Evolutionary conservation across 768 basidiomycete species (phyloP), one percentile per base, ranked within the genome.

Genomic region (Trametes cubensis): DNA sequence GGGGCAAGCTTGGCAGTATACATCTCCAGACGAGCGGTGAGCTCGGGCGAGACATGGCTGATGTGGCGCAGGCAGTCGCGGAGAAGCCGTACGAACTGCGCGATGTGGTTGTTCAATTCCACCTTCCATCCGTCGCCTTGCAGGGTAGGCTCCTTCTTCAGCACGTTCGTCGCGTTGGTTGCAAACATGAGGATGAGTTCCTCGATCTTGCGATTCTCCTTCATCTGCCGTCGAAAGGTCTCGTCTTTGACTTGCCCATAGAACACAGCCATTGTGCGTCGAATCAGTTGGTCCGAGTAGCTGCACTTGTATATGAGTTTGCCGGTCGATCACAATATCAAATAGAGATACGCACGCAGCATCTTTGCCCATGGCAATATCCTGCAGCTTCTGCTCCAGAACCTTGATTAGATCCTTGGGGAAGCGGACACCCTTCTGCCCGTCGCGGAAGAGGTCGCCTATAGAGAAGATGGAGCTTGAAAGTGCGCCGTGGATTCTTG

Each of bases 151-250:
- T 95, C 94, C 76, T 97, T 97, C 82, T 88, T 90, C 62, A 98
- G 82, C 10, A 92, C 85, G 26, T 85, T 82, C 3, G 92, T 94
- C 3, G 96, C 92, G 55, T 94, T 88, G 1, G 95, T 92, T 13
- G 95, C 95, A 70, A 98, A 98, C 83, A 92, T 91, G 54, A 99
- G 81, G 61, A 99, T 96, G 57, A 99, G 88, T 65, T 98, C 95
- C 76, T 99, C 97, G 41, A 98, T 92, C 78, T 96, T 97, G 48
- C 97, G 84, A 73, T 93, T 95, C 73, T 98, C 95, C 75, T 94
- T 93, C 86, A 98, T 90, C 69, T 95, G 91, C 39, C 85, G 83
- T 60, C 90, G 87, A 79, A 97, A 96, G 41, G 80, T 82, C 26
- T 93, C 90, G 60, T 91, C 87, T 74, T 88, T 86, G 74, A 92